Evolutionary conservation across 192 early-diverging fungal genomes (phyloP).

Genomic region (Coemansia sp.): DNA sequence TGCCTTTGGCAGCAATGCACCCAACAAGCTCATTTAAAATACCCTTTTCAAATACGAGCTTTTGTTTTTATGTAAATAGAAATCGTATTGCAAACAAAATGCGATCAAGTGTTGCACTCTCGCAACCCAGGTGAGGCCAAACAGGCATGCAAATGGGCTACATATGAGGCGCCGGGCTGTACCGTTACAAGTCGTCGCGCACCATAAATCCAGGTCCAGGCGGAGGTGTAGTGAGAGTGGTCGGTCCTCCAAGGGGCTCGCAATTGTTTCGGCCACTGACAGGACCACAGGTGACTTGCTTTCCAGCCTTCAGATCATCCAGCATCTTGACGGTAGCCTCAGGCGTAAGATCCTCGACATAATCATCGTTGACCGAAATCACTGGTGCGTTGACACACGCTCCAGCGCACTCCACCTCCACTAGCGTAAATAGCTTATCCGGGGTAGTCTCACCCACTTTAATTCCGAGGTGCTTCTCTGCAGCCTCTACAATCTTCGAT

Average conservation of each 20-base stretch:
- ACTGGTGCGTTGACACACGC: conserved; percentile 98
- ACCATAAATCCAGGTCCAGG: conserved; percentile 90
- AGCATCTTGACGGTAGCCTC: conserved; percentile 86
- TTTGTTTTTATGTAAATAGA: conserved; percentile 1
- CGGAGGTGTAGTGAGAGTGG: conserved; percentile 81
- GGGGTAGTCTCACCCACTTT: conserved; percentile 90
- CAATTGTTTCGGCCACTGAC: conserved; percentile 82
- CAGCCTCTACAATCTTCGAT: conserved; percentile 82
- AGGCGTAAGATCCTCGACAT: conserved; percentile 97
- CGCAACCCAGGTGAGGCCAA: not conserved
- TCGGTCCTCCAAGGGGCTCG: conserved; percentile 81
- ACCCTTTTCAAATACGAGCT: not conserved
- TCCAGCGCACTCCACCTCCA: conserved; percentile 99
- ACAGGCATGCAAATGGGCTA: not conserved
- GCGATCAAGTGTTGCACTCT: not conserved
- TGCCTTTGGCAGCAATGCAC: conserved; percentile 61
- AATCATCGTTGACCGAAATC: conserved; percentile 96
- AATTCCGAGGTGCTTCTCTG: conserved; percentile 85
- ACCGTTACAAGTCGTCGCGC: conserved; percentile 70
- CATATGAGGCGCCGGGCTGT: not conserved
- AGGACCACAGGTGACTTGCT: conserved; percentile 76
- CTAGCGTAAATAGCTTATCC: conserved; percentile 94
- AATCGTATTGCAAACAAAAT: not conserved
- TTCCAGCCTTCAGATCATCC: conserved; percentile 81
- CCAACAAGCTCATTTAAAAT: conserved; percentile 30